phyloP scores from a whole-genome alignment of 768 basidiomycete species.

The Mycena venus region DNA sequence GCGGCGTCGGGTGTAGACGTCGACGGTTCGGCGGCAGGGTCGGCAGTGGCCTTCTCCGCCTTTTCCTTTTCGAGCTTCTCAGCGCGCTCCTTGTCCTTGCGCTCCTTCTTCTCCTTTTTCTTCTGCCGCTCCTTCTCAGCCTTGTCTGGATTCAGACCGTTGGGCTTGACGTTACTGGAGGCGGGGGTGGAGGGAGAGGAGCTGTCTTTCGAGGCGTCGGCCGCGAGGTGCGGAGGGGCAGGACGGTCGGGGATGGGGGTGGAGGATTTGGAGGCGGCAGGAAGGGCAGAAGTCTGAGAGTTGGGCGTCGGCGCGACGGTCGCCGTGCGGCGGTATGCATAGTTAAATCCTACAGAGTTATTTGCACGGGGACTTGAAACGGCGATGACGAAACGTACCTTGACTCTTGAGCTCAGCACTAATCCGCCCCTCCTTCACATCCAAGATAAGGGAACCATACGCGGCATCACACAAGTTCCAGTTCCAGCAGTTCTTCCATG shows the following conservation, averaged over 20 bases:
- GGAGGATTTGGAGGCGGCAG: conserved; percentile 50
- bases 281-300: conserved; percentile 65
- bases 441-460: conserved; percentile 89
- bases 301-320: conserved; percentile 71
- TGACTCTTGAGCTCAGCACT: conserved; percentile 94
- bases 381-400: conserved; percentile 62
- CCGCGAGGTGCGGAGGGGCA: conserved; percentile 48
- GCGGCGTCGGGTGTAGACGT: conserved; percentile 47
- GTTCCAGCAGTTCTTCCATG: conserved; percentile 99
- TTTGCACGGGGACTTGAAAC: background rate
- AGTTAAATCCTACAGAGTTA: conserved; percentile 85
- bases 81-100: conserved; percentile 60
- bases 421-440: conserved; percentile 92
- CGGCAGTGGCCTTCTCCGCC: conserved; percentile 54
- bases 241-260: conserved; percentile 48
- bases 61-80: conserved; percentile 56
- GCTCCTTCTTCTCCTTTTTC: conserved; percentile 60
- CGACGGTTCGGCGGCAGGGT: conserved; percentile 36
- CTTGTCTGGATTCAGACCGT: conserved; percentile 61
- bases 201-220: conserved; percentile 51
- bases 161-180: conserved; percentile 53
- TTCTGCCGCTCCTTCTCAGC: conserved; percentile 75
- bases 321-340: conserved; percentile 88
- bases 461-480: conserved; percentile 99
- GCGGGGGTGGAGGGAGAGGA: conserved; percentile 45